A percentile compares a stretch with the other conserved stretches of the same genome.
phyloP scores from a whole-genome alignment of 75 land plant species.

The Pseudotsuga menziesii region DNA sequence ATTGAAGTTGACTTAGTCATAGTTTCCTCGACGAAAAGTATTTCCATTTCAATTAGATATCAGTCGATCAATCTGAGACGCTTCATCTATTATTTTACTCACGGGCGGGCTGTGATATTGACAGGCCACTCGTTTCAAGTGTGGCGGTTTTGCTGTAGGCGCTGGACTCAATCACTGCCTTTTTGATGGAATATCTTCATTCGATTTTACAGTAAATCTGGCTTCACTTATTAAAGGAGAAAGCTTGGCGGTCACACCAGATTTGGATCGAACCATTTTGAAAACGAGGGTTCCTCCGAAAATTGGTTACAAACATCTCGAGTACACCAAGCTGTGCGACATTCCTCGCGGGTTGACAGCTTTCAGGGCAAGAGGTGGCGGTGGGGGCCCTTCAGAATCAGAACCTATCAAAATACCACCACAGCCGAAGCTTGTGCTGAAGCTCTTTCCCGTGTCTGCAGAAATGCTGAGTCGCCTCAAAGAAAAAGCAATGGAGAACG shows the following conservation, averaged over 20 bases:
- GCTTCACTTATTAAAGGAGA: conserved; percentile 33
- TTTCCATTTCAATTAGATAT: no score
- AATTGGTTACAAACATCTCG: conserved; percentile 33
- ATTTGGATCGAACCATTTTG: conserved; percentile 32
- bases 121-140: conserved; percentile 39
- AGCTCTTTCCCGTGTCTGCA: conserved; percentile 24
- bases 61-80: no score
- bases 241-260: conserved; percentile 24
- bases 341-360: not conserved
- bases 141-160: conserved; percentile 38
- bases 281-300: conserved; percentile 42
- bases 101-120: no score
- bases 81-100: no score
- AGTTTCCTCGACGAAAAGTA: no score
- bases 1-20: no score
- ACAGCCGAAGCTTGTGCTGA: not conserved
- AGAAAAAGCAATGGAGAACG: conserved; percentile 10
- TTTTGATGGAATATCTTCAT: conserved; percentile 27
- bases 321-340: conserved; percentile 13
- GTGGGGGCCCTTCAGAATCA: not conserved
- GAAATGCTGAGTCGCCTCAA: conserved; percentile 22
- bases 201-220: conserved; percentile 27
- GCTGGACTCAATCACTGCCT: conserved; percentile 22
- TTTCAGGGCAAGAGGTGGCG: not conserved
- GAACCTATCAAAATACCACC: conserved; percentile 4